Base-by-base conservation (phyloP, 768 basidiomycete genomes). In the Boletus barrowsii region DNA sequence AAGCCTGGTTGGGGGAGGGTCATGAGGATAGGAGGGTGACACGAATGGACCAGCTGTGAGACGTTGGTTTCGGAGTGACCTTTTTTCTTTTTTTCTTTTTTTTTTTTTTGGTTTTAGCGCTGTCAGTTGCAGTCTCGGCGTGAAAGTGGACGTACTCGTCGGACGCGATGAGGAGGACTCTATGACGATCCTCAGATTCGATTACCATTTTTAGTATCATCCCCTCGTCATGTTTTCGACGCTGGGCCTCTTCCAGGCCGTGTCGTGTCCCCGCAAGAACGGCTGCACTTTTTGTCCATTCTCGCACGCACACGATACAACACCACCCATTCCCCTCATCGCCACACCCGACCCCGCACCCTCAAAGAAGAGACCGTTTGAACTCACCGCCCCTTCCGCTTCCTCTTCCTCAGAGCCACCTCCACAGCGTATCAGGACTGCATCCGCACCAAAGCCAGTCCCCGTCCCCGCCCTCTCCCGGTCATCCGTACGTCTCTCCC, bases 231-330 rank as follows among this genome's bases (percentile, higher is more conserved):
- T 91, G 90, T 90, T 92, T 66, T 78, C 85, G 29, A 72, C 78
- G 4, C 66, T 79, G 5, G 76, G 77, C 9, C 76, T 85, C 18
- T 90, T 91, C 68, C 77, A 76, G 24, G 68, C 72, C 5, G 60
- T 86, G 11, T 66, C 77, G 9, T 92, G 90, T 73, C 89, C 89
- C 5, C 77, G 83, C 26, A 62, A 51, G 51, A 46, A 63, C 3
- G 53, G 68, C 37, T 90, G 90, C 64, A 64, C 72, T 33, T 15
- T n/a, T 26, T 93, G 91, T 67, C 58, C 88, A 15, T 91, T 87
- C 70, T 86, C 85, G 18, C 91, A 92, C 66, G 65, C 70, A 0
- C 45, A 11, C 37, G 37, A 17, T n/a, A 11, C 69, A 69, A 0
- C 68, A 71, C 20, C 60, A 62, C 33, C 15, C 61, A 63, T 20